Base-by-base conservation (phyloP, 2,329 filamentous ascomycete genomes). In the Pseudogymnoascus sp. region DNA sequence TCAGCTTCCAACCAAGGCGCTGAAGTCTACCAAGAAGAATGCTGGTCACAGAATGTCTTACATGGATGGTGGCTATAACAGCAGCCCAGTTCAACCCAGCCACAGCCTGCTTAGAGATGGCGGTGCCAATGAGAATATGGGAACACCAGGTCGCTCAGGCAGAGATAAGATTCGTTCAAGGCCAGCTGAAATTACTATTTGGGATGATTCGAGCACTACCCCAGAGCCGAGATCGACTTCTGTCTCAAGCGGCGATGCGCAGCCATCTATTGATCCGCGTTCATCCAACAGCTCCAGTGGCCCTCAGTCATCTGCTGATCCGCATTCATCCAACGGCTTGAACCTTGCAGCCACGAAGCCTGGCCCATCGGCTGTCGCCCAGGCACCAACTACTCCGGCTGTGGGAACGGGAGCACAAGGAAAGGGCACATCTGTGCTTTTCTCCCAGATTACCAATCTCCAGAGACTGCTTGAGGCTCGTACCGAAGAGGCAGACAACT, bases 381-480 rank as follows among this genome's bases (percentile, higher is more conserved):
- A n/a, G 5, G 25, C 47, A 11, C 25, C 47, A n/a, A 12, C 4
- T 3, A 31, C 23, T 4, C 47, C 47, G 4, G 47, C n/a, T 53
- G 25, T 53, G n/a, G 47, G 47, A 18, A 31, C 47, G 8, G 25
- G 47, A 6, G 8, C 12, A 0, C 56, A 60, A 38, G 31, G 33
- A 37, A 37, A 28, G 5, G 18, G 31, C 8, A 74, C 73, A 53
- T 70, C 73, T 5, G 63, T 74, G 3, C 72, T 84, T 3, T 77
- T 83, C 67, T 71, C 73, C 0, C 81, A 82, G 66, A 78, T 84
- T 12, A 76, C 77, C 14, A 75, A 67, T 21, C 75, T 87, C 6
- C 79, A 82, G 66, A 74, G 72, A 2, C 78, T 80, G 44, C 69
- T 86, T 1, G 75, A 77, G 5, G 66, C 67, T 7, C 79, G 77